Evolutionary conservation across 169 alveolate genomes (phyloP).

Genomic region (Besnoitia besnoiti): DNA sequence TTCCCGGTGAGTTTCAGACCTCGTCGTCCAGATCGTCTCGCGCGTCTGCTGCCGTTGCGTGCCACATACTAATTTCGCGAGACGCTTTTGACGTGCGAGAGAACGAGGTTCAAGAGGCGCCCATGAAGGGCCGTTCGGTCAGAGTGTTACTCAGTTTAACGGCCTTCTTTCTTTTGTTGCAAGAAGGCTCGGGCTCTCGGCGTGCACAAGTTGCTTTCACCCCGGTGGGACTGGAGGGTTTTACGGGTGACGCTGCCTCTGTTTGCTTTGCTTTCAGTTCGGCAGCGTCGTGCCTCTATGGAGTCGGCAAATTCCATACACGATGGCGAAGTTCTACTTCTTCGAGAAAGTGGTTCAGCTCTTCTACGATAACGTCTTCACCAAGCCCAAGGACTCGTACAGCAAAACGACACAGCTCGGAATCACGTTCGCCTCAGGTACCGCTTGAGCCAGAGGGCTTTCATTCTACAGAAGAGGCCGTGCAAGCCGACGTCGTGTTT

Average conservation of each 20-base stretch:
- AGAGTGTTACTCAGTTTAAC: too few relatives aligned
- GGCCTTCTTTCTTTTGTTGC: background rate
- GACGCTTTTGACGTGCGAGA: too few relatives aligned
- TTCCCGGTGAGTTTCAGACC: conserved; percentile 79
- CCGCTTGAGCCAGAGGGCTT: background rate
- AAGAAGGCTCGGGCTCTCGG: too few relatives aligned
- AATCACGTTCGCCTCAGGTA: conserved; percentile 93
- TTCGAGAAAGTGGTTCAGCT: conserved; percentile 93
- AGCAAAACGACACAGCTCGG: conserved; percentile 90
- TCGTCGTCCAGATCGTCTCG: too few relatives aligned
- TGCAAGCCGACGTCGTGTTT: too few relatives aligned
- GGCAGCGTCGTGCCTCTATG: conserved; percentile 88
- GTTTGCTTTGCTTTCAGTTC: conserved; percentile 49
- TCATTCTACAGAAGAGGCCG: background rate
- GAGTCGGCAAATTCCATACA: conserved; percentile 93
- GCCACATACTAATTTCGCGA: too few relatives aligned
- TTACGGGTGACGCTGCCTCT: too few relatives aligned
- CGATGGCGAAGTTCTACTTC: conserved; percentile 98
- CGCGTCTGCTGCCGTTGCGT: too few relatives aligned
- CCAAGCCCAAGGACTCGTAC: conserved; percentile 87
- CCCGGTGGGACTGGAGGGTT: too few relatives aligned
- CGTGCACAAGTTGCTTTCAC: too few relatives aligned
- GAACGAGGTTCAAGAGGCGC: too few relatives aligned
- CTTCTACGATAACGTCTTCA: conserved; percentile 90
- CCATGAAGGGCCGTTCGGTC: too few relatives aligned